Conservation (phyloP, 2,329 filamentous ascomycete genomes). For the Cylindrodendrum hubeiense region DNA sequence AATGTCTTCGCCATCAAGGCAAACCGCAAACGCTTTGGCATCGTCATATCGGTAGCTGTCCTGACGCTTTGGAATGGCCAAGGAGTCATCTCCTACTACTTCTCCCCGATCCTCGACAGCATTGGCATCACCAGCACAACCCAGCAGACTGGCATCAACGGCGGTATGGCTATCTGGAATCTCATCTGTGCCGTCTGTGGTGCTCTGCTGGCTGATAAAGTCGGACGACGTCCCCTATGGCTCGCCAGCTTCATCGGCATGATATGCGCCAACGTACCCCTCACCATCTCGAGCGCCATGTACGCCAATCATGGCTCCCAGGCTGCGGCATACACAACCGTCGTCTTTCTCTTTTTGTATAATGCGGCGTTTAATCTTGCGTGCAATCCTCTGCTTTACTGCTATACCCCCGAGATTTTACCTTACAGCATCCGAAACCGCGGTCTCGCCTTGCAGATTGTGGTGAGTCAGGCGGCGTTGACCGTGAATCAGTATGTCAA, state of each 20-base stretch:
- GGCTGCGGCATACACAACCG: not conserved
- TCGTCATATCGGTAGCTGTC: not conserved
- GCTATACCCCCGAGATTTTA: conserved; percentile 5
- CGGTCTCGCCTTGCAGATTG: not conserved
- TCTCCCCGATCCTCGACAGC: conserved; percentile 2
- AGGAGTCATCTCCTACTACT: conserved; percentile 27
- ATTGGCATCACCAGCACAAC: conserved; percentile 17
- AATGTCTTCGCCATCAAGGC: not conserved
- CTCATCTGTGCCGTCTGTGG: conserved; percentile 27
- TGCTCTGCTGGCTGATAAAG: conserved; percentile 27
- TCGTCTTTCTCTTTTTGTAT: conserved; percentile 13
- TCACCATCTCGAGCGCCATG: conserved; percentile 7
- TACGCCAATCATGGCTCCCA: not conserved
- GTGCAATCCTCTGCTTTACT: conserved; percentile 7
- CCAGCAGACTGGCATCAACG: conserved; percentile 32
- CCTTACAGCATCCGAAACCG: conserved; percentile 2
- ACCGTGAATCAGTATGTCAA: conserved; percentile 10
- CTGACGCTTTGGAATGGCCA: conserved; percentile 4
- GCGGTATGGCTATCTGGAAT: conserved; percentile 35
- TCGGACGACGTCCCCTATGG: conserved; percentile 32
- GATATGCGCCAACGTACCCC: conserved; percentile 6
- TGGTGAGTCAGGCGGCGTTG: conserved; percentile 1
- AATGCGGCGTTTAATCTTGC: conserved; percentile 3
- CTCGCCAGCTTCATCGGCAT: conserved; percentile 26
- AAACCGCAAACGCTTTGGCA: conserved; percentile 11